These are phyloP conservation scores for Neonectria hederae DNA, from an alignment of 2,329 filamentous ascomycete genomes.

Conservation along the genomic window DNA sequence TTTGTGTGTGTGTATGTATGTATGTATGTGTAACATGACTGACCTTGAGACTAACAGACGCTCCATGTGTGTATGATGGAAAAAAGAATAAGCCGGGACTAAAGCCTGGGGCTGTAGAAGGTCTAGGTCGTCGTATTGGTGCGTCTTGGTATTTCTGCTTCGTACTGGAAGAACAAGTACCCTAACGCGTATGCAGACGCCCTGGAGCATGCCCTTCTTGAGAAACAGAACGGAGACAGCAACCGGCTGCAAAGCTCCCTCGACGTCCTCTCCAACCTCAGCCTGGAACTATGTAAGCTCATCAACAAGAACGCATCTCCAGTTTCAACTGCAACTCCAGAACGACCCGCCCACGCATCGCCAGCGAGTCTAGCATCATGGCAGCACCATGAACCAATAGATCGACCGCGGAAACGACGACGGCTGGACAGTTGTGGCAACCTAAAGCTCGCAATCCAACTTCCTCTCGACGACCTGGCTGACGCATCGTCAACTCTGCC, in stretches of 20 bases:
- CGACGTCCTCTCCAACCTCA: slow-evolving; percentile 8
- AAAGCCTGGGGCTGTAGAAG: slow-evolving; percentile 22
- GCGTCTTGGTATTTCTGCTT: not conserved
- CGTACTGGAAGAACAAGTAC: not conserved
- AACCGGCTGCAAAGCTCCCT: slow-evolving; percentile 9
- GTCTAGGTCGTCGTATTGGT: slow-evolving; percentile 19
- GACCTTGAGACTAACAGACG: not conserved
- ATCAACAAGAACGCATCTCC: slow-evolving; percentile 1
- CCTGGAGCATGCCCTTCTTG: slow-evolving; percentile 6
- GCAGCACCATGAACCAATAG: not conserved
- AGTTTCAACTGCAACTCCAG: not conserved
- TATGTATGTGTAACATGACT: not conserved
- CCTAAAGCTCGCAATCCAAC: slow-evolving; percentile 32
- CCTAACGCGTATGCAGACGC: slow-evolving; percentile 6
- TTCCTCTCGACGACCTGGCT: slow-evolving; percentile 26
- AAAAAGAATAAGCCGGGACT: slow-evolving; percentile 27
- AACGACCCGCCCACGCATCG: not conserved
- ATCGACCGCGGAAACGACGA: slow-evolving; percentile 28
- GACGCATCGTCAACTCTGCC: slow-evolving; percentile 21
- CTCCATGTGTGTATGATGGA: slow-evolving; percentile 21
- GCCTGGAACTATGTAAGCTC: slow-evolving; percentile 15
- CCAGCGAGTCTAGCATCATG: not conserved
- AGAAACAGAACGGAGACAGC: slow-evolving; percentile 13
- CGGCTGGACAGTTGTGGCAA: slow-evolving; percentile 36
- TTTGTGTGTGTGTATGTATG: too few species aligned